phyloP scores from a whole-genome alignment of 192 early-diverging fungal species.

The Entomortierella parvispora region DNA sequence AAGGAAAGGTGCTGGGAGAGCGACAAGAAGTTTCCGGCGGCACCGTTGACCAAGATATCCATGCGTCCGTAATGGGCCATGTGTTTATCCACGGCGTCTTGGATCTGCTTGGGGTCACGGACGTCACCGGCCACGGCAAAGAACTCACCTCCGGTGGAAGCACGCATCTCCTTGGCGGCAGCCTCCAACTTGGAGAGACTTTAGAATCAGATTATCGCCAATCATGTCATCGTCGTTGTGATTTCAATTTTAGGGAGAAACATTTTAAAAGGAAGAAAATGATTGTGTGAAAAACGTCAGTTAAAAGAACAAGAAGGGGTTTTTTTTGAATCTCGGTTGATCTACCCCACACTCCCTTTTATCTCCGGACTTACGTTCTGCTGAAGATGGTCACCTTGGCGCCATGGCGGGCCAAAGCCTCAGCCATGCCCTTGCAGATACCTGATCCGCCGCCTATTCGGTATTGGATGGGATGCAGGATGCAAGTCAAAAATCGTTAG shows the following conservation, averaged over 20 bases:
- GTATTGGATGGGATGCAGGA: background rate
- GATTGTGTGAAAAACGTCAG: background rate
- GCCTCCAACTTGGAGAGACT: constrained; percentile 70
- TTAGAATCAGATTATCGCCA: too few relatives aligned
- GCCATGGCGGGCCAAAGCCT: constrained; percentile 70
- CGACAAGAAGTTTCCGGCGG: constrained; percentile 81
- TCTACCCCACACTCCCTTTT: too few relatives aligned
- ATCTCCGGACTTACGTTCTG: constrained; percentile 56
- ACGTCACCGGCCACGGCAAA: constrained; percentile 71
- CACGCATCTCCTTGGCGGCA: constrained; percentile 70
- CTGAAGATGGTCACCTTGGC: constrained; percentile 71
- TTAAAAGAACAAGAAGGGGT: background rate
- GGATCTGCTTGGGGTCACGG: constrained; percentile 65
- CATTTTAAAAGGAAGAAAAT: background rate
- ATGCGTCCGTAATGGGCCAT: constrained; percentile 72
- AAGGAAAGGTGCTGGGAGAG: constrained; percentile 70
- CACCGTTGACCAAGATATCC: constrained; percentile 68
- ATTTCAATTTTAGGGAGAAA: background rate
- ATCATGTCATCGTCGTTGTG: too few relatives aligned
- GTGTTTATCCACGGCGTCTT: constrained; percentile 66
- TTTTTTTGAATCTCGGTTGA: too few relatives aligned
- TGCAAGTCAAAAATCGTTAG: background rate
- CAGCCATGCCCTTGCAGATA: constrained; percentile 75
- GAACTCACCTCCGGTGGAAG: constrained; percentile 64
- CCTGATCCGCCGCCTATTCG: constrained; percentile 62